Evolutionary conservation across 73 alveolate species (phyloP).

Genomic region (Urostyla sp.): DNA sequence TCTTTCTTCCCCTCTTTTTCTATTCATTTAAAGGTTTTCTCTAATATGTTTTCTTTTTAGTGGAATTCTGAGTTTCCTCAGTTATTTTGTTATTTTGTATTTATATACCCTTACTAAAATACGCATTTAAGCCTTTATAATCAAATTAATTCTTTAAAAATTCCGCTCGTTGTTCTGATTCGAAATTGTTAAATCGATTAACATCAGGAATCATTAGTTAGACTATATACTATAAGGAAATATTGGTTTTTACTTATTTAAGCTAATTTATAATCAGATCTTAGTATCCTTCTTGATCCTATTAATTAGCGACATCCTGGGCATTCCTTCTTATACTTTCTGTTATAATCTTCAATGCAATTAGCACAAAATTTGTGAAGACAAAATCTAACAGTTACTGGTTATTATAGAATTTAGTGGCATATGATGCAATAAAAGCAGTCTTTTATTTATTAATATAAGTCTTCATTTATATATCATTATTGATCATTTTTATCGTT

Average conservation of each 20-base stretch:
- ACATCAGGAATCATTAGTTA: background rate
- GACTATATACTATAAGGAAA: background rate
- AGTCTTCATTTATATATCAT: too few relatives aligned
- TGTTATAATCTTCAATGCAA: constrained; percentile 64
- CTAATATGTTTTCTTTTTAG: background rate
- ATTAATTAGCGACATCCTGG: constrained; percentile 65
- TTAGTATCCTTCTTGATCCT: constrained; percentile 64
- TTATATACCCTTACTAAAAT: too few relatives aligned
- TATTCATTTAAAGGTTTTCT: background rate
- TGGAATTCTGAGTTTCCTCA: background rate
- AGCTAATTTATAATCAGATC: constrained; percentile 49
- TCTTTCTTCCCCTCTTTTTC: background rate
- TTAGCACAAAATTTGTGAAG: constrained; percentile 67
- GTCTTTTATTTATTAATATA: too few relatives aligned
- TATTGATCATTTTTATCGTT: too few relatives aligned
- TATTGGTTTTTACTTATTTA: constrained; percentile 30
- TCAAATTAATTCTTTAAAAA: background rate
- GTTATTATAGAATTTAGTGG: too few relatives aligned
- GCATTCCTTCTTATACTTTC: constrained; percentile 66
- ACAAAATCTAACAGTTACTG: constrained; percentile 63
- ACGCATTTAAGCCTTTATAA: background rate
- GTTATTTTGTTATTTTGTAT: background rate
- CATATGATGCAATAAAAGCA: too few relatives aligned
- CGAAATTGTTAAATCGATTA: background rate
- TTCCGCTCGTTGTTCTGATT: background rate